Conservation (phyloP, 805 yeast genomes). For the Hanseniaspora occidentalis region DNA sequence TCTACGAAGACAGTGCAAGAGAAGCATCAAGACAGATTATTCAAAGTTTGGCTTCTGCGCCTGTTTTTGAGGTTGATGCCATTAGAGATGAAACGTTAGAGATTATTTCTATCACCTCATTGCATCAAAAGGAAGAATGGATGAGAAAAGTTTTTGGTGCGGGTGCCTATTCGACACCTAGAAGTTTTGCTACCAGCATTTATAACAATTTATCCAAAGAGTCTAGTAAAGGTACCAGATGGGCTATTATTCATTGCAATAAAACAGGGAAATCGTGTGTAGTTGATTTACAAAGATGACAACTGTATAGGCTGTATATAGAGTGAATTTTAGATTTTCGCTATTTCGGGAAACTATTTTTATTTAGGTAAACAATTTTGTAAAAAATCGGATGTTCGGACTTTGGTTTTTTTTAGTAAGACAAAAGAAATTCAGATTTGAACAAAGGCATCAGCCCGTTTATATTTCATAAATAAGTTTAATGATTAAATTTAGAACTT, state of each 20-base stretch:
- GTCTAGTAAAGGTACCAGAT: slow-evolving; percentile 52
- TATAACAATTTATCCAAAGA: slow-evolving; percentile 66
- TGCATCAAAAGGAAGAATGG: slow-evolving; percentile 67
- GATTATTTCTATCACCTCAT: slow-evolving; percentile 64
- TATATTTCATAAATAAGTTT: too few relatives aligned
- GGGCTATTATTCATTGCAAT: slow-evolving; percentile 71
- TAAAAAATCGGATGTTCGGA: too few relatives aligned
- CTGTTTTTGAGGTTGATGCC: slow-evolving; percentile 67
- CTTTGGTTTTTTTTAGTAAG: too few relatives aligned
- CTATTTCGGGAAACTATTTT: background rate
- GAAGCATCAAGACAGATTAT: slow-evolving; percentile 45
- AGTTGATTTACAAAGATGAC: slow-evolving; percentile 49
- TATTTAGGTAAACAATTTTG: background rate
- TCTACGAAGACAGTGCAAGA: slow-evolving; percentile 59
- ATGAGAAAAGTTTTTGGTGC: slow-evolving; percentile 66
- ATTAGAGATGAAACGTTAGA: slow-evolving; percentile 73
- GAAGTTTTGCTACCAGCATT: slow-evolving; percentile 67
- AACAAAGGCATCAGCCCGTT: too few relatives aligned
- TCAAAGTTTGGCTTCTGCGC: slow-evolving; percentile 46
- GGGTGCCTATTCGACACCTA: slow-evolving; percentile 63
- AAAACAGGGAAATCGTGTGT: slow-evolving; percentile 61
- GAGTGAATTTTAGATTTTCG: background rate
- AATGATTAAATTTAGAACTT: too few relatives aligned
- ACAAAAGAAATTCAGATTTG: too few relatives aligned
- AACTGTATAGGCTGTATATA: background rate